Evolutionary conservation across 2,329 filamentous ascomycete species (phyloP).

Genomic region (Rutstroemia sp.): DNA sequence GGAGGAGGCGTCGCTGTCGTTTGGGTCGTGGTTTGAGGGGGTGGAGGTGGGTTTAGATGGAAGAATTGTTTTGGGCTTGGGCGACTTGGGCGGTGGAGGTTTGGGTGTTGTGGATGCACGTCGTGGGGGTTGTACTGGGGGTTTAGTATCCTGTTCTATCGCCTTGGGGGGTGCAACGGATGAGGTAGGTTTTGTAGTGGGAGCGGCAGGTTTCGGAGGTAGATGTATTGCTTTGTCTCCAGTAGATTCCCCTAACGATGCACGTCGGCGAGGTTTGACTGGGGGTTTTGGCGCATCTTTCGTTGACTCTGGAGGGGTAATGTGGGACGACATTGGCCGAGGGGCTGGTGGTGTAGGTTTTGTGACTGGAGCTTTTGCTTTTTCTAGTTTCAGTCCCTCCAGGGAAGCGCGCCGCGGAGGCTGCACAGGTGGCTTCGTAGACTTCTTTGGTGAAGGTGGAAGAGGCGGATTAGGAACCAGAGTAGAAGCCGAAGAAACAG

Average conservation of each 20-base stretch:
- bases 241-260: neutral
- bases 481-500: neutral
- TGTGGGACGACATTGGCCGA: too few species aligned
- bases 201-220: neutral
- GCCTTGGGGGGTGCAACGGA: neutral
- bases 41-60: constrained; percentile 4
- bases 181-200: neutral
- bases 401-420: neutral
- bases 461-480: neutral
- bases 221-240: neutral
- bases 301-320: neutral
- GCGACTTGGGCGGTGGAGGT: neutral
- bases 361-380: neutral
- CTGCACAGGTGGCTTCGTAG: neutral
- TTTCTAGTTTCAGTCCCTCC: too few species aligned
- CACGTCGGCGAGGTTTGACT: neutral
- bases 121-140: neutral
- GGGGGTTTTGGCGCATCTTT: neutral
- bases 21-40: constrained; percentile 4
- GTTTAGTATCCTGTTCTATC: too few species aligned
- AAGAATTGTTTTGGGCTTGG: constrained; percentile 4
- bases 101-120: neutral
- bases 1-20: constrained; percentile 21
- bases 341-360: neutral
- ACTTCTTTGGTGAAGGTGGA: constrained; percentile 5